These are phyloP conservation scores for Akanthomyces lecanii DNA, from an alignment of 2,329 filamentous ascomycete genomes.

Conservation along the genomic window DNA sequence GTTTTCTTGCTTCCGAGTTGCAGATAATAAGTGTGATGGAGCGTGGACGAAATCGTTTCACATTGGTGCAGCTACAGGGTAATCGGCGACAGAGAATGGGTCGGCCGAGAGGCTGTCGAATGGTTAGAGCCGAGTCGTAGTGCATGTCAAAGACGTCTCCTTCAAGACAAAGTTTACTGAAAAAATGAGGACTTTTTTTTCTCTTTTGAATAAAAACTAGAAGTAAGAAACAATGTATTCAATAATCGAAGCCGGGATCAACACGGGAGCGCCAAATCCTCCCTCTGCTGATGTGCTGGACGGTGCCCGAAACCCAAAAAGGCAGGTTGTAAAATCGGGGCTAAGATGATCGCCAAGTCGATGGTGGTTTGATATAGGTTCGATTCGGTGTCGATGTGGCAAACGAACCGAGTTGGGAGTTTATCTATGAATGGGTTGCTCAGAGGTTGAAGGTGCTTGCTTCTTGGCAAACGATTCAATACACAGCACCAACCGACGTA, in stretches of 20 bases:
- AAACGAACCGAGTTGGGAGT: not conserved
- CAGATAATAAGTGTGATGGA: too few species aligned
- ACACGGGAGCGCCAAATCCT: not conserved
- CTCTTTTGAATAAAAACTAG: too few species aligned
- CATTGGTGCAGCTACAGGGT: not conserved
- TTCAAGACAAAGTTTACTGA: too few species aligned
- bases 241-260: not conserved
- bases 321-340: constrained; percentile 11
- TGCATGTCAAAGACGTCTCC: too few species aligned
- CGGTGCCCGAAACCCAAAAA: not conserved
- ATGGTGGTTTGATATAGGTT: constrained; percentile 2
- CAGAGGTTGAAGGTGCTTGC: not conserved
- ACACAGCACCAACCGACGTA: too few species aligned
- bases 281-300: too few species aligned
- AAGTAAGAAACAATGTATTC: not conserved
- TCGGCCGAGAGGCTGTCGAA: not conserved
- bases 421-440: not conserved
- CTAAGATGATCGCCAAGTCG: constrained; percentile 7
- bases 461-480: too few species aligned
- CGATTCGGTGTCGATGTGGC: not conserved
- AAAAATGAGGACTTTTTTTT: too few species aligned
- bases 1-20: not conserved
- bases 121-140: not conserved
- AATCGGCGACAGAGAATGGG: not conserved
- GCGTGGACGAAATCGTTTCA: not conserved